Evolutionary conservation across 148 eudicot species (phyloP), one percentile per base, ranked within the genome.

Genomic region (Persicaria tinctoria): DNA sequence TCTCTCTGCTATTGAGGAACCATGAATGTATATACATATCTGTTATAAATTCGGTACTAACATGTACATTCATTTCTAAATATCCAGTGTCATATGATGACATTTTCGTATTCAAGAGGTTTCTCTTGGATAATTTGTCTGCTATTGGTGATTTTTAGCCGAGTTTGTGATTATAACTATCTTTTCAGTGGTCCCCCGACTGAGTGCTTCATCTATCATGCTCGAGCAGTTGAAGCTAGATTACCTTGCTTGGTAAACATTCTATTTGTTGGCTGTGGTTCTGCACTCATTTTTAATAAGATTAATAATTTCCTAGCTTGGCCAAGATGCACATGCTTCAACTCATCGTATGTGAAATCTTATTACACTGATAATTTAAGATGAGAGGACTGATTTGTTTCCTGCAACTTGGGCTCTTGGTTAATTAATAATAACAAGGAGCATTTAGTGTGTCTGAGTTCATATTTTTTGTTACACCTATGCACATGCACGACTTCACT

Each of bases 101-200:
- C 63, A 7, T 57, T 1, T 0, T 60, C 68, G 14, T 60, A 60
- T 60, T 60, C 13, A 3, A 60, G 68, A 3, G 44, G 8, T 16
- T 23, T 27, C 23, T 27, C 41, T 60, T 3, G 4, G 41, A 5
- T 23, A 20, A 8, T 23, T 57, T 8, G 44, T 8, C 68, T 60
- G 45, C 9, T 57, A 27, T 54, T 57, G 63, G 44, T 20, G 68
- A 20, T 20, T 8, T 60, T 23, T 60, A 41, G 5, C 10, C 41
- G 5, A 60, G 13, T 60, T 60, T 60, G 10, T 60, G 44, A 5
- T 60, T 10, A 9, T 60, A 0, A 50, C 46, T 45, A 20, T 11
- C 49, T 18, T 77, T 75, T 63, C 91, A 93, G 98, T 48, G 98
- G 98, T 75, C 98, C 98, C 76, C 89, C 98, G 50, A 92, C 98